phyloP scores from a whole-genome alignment of 1,284 basidiomycete genomes.

The Xerocomus minutiporus region DNA sequence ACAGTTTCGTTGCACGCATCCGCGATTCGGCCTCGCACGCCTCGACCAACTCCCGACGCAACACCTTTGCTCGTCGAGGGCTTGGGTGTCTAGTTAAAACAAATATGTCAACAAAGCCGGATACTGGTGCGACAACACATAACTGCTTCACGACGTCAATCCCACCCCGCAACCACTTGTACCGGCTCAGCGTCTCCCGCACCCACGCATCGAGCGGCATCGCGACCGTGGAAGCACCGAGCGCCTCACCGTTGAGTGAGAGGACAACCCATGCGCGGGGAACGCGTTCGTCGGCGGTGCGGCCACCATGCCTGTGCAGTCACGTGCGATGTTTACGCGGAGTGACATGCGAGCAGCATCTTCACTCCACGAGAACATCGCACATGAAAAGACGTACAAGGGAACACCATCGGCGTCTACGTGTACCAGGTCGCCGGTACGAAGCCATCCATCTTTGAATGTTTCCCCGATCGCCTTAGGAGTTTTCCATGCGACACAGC shows the following conservation, averaged over 20 bases:
- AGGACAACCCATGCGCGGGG: too few species aligned
- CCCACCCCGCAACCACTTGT: slow-evolving; percentile 68
- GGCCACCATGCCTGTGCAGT: slow-evolving; percentile 35
- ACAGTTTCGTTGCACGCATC: slow-evolving; percentile 17
- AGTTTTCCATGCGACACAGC: slow-evolving; percentile 53
- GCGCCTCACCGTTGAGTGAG: too few species aligned
- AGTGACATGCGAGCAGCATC: too few species aligned
- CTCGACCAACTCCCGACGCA: slow-evolving; percentile 29
- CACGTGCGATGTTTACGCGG: too few species aligned
- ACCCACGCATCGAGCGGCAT: too few species aligned
- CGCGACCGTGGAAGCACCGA: too few species aligned
- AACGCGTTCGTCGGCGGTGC: too few species aligned
- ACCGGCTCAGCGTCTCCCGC: slow-evolving; percentile 46
- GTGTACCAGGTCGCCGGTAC: slow-evolving; percentile 66
- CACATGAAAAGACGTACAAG: slow-evolving; percentile 23
- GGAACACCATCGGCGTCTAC: slow-evolving; percentile 56
- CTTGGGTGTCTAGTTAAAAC: slow-evolving; percentile 53
- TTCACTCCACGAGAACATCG: too few species aligned
- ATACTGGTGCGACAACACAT: slow-evolving; percentile 14
- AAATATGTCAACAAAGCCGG: not conserved
- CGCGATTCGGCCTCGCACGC: slow-evolving; percentile 42
- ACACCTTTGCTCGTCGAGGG: slow-evolving; percentile 61
- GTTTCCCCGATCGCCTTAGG: slow-evolving; percentile 18
- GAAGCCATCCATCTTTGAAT: slow-evolving; percentile 66
- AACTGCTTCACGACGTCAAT: slow-evolving; percentile 60